Conservation (phyloP, 192 early-diverging fungal genomes). For the Podila minutissima region DNA sequence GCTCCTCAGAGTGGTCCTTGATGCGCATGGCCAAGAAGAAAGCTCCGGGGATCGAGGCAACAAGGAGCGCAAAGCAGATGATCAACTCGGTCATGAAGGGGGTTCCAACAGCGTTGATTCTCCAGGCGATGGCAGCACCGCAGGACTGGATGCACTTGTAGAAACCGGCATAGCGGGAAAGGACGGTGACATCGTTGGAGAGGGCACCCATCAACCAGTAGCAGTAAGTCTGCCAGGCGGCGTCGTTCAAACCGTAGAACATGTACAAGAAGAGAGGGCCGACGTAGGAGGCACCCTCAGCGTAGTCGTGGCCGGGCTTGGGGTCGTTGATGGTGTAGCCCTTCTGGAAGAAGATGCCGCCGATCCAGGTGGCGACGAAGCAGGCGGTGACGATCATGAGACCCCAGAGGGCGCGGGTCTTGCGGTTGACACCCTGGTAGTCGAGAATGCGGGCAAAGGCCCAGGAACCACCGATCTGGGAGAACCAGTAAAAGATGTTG, state of each 20-base stretch:
- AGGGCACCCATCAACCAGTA: slow-evolving; percentile 88
- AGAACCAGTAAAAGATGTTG: slow-evolving; percentile 75
- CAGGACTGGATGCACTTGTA: slow-evolving; percentile 89
- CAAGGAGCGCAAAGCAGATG: slow-evolving; percentile 18
- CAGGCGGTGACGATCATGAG: slow-evolving; percentile 52
- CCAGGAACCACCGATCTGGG: slow-evolving; percentile 74
- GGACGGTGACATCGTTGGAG: slow-evolving; percentile 75
- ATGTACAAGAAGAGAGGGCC: slow-evolving; percentile 72
- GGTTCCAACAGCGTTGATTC: slow-evolving; percentile 58
- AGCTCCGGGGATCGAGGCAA: slow-evolving; percentile 14
- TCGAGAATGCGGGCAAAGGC: slow-evolving; percentile 70
- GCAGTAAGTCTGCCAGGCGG: slow-evolving; percentile 70
- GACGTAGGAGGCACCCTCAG: slow-evolving; percentile 30
- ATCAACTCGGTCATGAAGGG: slow-evolving; percentile 11
- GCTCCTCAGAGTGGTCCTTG: slow-evolving; percentile 2
- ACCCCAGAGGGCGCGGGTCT: slow-evolving; percentile 66
- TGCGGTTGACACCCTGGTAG: slow-evolving; percentile 56
- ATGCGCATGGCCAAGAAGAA: slow-evolving; percentile 5
- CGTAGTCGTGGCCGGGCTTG: slow-evolving; percentile 35
- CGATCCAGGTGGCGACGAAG: slow-evolving; percentile 66
- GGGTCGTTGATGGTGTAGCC: slow-evolving; percentile 44
- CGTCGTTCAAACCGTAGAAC: slow-evolving; percentile 76
- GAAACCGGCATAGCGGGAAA: slow-evolving; percentile 78
- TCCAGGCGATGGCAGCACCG: slow-evolving; percentile 72
- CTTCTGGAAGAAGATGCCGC: slow-evolving; percentile 61